Base-by-base conservation (phyloP, 805 yeast species). In the Candida cerambycidarum region DNA sequence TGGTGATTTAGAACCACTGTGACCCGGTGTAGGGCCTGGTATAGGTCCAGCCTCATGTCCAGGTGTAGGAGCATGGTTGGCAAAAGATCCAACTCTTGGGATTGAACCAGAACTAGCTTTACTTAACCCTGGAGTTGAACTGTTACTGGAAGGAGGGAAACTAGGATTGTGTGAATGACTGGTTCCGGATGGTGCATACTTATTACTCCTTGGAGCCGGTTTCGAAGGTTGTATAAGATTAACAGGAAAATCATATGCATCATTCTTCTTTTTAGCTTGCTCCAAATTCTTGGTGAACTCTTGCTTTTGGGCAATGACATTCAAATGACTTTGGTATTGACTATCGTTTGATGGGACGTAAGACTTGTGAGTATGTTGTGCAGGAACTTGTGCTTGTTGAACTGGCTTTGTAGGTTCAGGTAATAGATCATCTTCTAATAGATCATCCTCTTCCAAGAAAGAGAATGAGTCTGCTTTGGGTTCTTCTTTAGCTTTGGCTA, bases 181-280 rank as follows among this genome's bases (percentile, higher is more conserved):
- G n/a, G n/a, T n/a, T n/a, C n/a, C n/a, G n/a, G n/a, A n/a, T 21
- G 52, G 52, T 4, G 42, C 45, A 45, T 45, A 45, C 34, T 33
- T 45, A 12, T 39, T 40, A 57, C n/a, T n/a, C n/a, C 77, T 34
- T 58, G 73, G 48, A 49, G 74, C 53, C 54, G 76, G 65, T 14
- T 39, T 42, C 16, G 37, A 51, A 46, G 53, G 68, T 1, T 73
- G 63, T 10, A 83, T 62, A 33, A 85, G 57, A 34, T 71, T 79
- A 15, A 69, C 63, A 1, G 92, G 92, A 54, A 85, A 83, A 55
- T 85, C 93, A 52, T 83, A 85, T 0, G 89, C 89, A 62, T 83
- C 88, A n/a, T 82, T 76, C 56, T 79, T 82, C 52, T 76, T 75
- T 58, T 82, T 81, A 30, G 67, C 67, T n/a, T 61, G 62, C 41